A percentile compares a stretch with the other conserved stretches of the same genome.
These are phyloP conservation scores for Coemansia sp. DNA, from an alignment of 371 early-diverging fungal genomes.

Conservation along the genomic window DNA sequence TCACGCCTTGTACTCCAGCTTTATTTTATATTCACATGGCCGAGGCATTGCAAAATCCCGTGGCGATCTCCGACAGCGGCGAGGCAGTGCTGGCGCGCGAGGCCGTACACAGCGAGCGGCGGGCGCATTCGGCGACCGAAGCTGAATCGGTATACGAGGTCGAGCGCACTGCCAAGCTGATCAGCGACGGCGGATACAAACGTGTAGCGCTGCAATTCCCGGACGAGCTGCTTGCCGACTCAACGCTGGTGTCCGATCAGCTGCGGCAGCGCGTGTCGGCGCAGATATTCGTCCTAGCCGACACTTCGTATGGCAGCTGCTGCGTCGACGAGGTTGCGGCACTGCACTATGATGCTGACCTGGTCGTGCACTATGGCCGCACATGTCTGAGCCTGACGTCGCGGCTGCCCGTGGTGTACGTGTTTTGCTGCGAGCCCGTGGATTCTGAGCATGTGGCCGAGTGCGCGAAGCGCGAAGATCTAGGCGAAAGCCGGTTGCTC, in stretches of 20 bases:
- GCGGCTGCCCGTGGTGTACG: slow-evolving; percentile 80
- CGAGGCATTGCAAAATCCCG: neutral
- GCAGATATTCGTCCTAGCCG: slow-evolving; percentile 79
- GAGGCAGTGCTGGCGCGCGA: slow-evolving; percentile 25
- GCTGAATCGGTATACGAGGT: slow-evolving; percentile 59
- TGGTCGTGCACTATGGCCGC: slow-evolving; percentile 90
- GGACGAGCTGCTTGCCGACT: slow-evolving; percentile 76
- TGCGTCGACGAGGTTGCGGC: slow-evolving; percentile 97
- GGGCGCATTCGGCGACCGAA: neutral
- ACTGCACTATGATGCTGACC: slow-evolving; percentile 78
- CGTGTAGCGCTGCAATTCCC: slow-evolving; percentile 89
- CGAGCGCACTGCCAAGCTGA: slow-evolving; percentile 60
- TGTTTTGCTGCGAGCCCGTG: slow-evolving; percentile 74
- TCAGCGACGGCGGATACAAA: slow-evolving; percentile 55
- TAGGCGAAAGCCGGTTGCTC: slow-evolving; percentile 54
- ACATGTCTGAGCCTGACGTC: slow-evolving; percentile 86
- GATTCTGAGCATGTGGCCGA: slow-evolving; percentile 53
- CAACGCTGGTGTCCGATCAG: slow-evolving; percentile 61
- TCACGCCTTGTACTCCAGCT: too few species aligned
- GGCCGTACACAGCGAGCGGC: slow-evolving; percentile 1
- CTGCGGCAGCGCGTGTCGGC: slow-evolving; percentile 52
- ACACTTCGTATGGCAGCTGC: slow-evolving; percentile 95
- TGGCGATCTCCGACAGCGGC: slow-evolving; percentile 29
- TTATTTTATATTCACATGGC: too few species aligned
- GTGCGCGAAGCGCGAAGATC: slow-evolving; percentile 13